Base-by-base conservation (phyloP, 1,284 basidiomycete species). In the Lentinula novae-zelandiae region DNA sequence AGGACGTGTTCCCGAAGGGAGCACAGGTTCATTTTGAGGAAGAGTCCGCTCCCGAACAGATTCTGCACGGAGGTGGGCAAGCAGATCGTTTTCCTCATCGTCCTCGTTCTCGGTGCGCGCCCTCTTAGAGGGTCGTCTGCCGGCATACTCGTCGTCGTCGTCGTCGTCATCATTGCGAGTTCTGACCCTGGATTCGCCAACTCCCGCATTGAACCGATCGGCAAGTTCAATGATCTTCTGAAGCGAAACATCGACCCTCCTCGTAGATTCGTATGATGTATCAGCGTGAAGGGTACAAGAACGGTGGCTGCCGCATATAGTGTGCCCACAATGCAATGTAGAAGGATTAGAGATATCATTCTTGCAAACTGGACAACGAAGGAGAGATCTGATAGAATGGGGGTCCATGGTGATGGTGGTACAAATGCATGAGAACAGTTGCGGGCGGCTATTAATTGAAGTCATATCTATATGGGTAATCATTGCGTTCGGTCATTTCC, bases 181-280 rank as follows among this genome's bases (percentile, higher is more conserved):
- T 44, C 69, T 67, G 36, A 65, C 64, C 46, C 60, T 60, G 8
- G 63, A 58, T 31, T 71, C 64, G 52, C 72, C 74, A 33, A 10
- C 4, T 10, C 17, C 22, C 22, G 8, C 9, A 10, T 46, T 9
- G 10, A 20, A 46, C 17, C 52, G 57, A 55, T 66, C 59, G 53
- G 83, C 69, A 62, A 88, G 75, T 50, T 69, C 68, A 31, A 90
- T 63, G 64, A 92, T 72, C 69, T 86, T 89, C 69, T 79, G 84
- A 52, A 91, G 72, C 54, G 83, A 80, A 65, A 92, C 82, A 70
- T 93, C 90, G 36, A 71, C 62, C 60, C 66, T 57, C 39, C n/a
- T 60, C 40, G 5, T 31, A 17, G n/a, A 60, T 34, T 46, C 56
- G 15, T 27, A 27, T 27, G 44, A 42, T 46, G 60, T 64, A 50